Percentiles rank a stretch among this genome's conserved stretches.
Conservation (phyloP, 768 basidiomycete species). For the Naematelia encephala region DNA sequence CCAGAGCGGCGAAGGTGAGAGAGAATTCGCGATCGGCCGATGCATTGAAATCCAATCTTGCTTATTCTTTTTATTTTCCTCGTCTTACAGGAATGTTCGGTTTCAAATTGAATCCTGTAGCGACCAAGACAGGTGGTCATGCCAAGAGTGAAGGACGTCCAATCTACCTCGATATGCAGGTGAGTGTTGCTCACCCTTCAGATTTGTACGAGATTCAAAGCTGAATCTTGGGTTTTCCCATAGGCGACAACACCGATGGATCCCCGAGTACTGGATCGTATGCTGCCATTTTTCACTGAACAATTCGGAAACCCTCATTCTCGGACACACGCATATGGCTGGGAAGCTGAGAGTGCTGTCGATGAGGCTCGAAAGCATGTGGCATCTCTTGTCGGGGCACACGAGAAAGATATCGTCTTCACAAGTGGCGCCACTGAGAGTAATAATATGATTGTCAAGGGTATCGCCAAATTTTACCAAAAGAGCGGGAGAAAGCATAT, state of each 20-base stretch:
- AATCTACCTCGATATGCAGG: constrained; percentile 98
- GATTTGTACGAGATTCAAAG: neutral
- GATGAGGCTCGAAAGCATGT: constrained; percentile 91
- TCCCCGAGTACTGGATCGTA: constrained; percentile 91
- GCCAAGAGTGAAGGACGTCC: constrained; percentile 59
- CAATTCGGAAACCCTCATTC: constrained; percentile 98
- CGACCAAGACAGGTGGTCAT: constrained; percentile 45
- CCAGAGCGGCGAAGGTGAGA: constrained; percentile 37
- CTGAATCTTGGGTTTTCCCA: neutral
- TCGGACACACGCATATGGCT: constrained; percentile 97
- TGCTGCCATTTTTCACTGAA: constrained; percentile 92
- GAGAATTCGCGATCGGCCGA: neutral
- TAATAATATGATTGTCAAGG: constrained; percentile 97
- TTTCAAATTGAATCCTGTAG: constrained; percentile 46
- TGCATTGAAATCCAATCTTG: neutral
- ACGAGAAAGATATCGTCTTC: constrained; percentile 92
- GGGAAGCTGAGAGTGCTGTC: constrained; percentile 95
- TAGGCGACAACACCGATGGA: constrained; percentile 97
- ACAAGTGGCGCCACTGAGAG: constrained; percentile 97
- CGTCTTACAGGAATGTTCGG: constrained; percentile 42
- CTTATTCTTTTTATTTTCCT: neutral
- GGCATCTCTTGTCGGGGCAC: constrained; percentile 88
- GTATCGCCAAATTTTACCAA: constrained; percentile 90
- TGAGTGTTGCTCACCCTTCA: constrained; percentile 45
- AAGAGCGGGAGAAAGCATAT: constrained; percentile 81